Conservation (phyloP, 345 rosid genomes). For the Populus simonii region DNA sequence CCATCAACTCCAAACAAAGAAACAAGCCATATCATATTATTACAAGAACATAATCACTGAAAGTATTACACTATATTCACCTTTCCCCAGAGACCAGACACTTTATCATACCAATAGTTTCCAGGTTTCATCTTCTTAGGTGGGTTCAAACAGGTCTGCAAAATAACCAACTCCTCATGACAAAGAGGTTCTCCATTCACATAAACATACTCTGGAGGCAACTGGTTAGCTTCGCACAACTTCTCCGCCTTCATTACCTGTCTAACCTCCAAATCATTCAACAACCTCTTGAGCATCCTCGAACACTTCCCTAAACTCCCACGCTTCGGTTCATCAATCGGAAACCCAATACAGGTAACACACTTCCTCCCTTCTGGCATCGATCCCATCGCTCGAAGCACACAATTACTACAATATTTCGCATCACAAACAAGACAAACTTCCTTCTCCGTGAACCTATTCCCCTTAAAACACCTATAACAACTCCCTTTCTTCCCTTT, state of each 20-base stretch:
- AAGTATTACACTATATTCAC: constrained; percentile 36
- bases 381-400: constrained; percentile 99
- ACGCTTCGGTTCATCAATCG: constrained; percentile 76
- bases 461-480: constrained; percentile 85
- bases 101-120: constrained; percentile 98
- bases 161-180: constrained; percentile 69
- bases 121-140: constrained; percentile 96
- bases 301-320: constrained; percentile 84
- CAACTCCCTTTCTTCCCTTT: constrained; percentile 89
- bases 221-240: constrained; percentile 86
- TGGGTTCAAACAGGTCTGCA: constrained; percentile 78
- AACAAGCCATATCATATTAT: constrained; percentile 3
- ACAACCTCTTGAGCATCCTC: constrained; percentile 84
- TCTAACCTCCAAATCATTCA: constrained; percentile 84
- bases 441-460: constrained; percentile 89
- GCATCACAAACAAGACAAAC: constrained; percentile 95
- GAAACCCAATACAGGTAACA: constrained; percentile 78
- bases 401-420: constrained; percentile 83
- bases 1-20: constrained; percentile 20
- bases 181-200: constrained; percentile 81
- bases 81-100: constrained; percentile 99
- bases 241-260: constrained; percentile 94
- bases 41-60: not conserved
- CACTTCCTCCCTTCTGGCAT: constrained; percentile 99
- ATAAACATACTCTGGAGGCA: constrained; percentile 78